Percentiles rank a stretch among this genome's conserved stretches.
Evolutionary conservation across 306 rosid genomes (phyloP).

Genomic region (Dryas alaskensis): DNA sequence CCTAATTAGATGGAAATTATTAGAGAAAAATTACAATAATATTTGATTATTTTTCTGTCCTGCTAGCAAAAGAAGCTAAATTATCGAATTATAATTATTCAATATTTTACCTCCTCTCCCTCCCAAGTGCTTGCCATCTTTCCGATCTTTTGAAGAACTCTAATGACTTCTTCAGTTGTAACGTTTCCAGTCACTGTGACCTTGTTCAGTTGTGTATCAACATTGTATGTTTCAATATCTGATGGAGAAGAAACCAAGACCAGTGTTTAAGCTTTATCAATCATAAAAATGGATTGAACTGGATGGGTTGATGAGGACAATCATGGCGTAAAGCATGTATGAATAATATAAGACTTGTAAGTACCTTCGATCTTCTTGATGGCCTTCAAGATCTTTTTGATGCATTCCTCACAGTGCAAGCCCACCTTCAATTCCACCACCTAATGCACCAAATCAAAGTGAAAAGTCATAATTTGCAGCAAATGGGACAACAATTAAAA

Average conservation of each 20-base stretch:
- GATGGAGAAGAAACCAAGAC: slow-evolving; percentile 4
- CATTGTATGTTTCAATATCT: slow-evolving; percentile 80
- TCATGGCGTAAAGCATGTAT: not conserved
- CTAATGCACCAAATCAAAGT: slow-evolving; percentile 15
- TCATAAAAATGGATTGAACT: not conserved
- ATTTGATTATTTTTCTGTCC: not conserved
- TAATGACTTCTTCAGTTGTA: slow-evolving; percentile 58
- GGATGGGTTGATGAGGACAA: not conserved
- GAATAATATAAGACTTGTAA: too few relatives aligned
- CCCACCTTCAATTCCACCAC: slow-evolving; percentile 88
- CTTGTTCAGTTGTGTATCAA: slow-evolving; percentile 64
- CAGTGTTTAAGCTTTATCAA: not conserved
- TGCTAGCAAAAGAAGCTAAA: not conserved
- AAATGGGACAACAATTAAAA: too few relatives aligned
- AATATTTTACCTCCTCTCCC: slow-evolving; percentile 19
- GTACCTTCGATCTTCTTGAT: slow-evolving; percentile 82
- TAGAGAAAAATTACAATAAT: not conserved
- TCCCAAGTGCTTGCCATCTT: slow-evolving; percentile 65
- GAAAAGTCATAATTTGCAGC: not conserved
- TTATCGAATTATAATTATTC: too few relatives aligned
- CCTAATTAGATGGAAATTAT: not conserved
- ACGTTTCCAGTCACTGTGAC: slow-evolving; percentile 74
- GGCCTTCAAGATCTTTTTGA: slow-evolving; percentile 81
- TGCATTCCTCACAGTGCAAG: slow-evolving; percentile 80
- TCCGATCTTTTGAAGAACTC: slow-evolving; percentile 62